phyloP scores from a whole-genome alignment of 129 eudicot species.

The Saussurea involucrata region DNA sequence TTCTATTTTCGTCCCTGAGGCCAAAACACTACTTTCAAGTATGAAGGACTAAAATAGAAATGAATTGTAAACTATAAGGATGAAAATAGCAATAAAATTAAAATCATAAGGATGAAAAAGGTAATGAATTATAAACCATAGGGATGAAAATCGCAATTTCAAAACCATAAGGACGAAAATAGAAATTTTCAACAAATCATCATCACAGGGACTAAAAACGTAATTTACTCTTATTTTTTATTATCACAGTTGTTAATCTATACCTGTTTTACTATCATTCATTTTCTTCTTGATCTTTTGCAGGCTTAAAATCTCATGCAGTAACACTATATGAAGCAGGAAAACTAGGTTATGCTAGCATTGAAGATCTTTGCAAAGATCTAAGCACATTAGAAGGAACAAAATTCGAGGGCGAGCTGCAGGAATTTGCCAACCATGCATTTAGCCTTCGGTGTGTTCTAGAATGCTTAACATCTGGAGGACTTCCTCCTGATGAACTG shows the following conservation, averaged over 20 bases:
- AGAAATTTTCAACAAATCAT: too few relatives aligned
- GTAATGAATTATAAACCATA: too few relatives aligned
- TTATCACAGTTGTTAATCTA: background rate
- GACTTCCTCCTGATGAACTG: constrained; percentile 44
- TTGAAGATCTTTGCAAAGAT: constrained; percentile 92
- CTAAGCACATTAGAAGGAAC: constrained; percentile 85
- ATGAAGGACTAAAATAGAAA: too few relatives aligned
- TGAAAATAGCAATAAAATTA: too few relatives aligned
- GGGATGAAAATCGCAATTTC: too few relatives aligned
- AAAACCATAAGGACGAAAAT: too few relatives aligned
- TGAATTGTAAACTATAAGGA: too few relatives aligned
- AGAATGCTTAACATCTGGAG: constrained; percentile 87
- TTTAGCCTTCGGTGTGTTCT: constrained; percentile 88
- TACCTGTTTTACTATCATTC: constrained; percentile 19
- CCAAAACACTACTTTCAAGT: too few relatives aligned
- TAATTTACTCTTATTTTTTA: too few relatives aligned
- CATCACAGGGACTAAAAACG: too few relatives aligned
- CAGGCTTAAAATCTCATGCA: constrained; percentile 97
- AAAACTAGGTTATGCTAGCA: constrained; percentile 87
- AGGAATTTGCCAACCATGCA: constrained; percentile 98
- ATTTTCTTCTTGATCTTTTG: constrained; percentile 21
- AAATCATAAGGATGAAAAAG: too few relatives aligned
- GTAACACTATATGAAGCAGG: constrained; percentile 98
- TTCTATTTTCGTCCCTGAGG: too few relatives aligned
- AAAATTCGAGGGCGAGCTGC: constrained; percentile 95